These are phyloP conservation scores for Fusarium citri DNA, from an alignment of 2,329 filamentous ascomycete genomes.

Conservation along the genomic window DNA sequence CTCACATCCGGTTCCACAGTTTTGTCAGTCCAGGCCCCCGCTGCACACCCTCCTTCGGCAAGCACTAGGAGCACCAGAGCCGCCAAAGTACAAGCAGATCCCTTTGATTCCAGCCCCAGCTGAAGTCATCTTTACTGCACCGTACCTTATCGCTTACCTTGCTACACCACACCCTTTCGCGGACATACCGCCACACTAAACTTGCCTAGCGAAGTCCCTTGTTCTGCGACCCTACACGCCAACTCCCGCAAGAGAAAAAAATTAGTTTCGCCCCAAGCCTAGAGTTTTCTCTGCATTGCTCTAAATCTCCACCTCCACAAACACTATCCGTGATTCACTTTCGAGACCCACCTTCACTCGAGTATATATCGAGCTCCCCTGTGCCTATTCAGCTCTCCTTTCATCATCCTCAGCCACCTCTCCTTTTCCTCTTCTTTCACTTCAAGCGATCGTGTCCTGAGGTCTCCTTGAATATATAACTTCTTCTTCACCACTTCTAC, in stretches of 20 bases:
- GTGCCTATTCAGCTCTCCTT: slow-evolving; percentile 19
- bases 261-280: slow-evolving; percentile 28
- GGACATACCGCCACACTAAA: slow-evolving; percentile 49
- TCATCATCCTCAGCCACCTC: slow-evolving; percentile 17
- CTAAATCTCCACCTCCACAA: slow-evolving; percentile 22
- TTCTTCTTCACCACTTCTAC: not conserved
- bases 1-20: slow-evolving; percentile 35
- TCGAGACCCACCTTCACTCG: slow-evolving; percentile 32
- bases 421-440: slow-evolving; percentile 17
- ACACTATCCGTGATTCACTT: slow-evolving; percentile 29
- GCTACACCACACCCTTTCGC: slow-evolving; percentile 37
- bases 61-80: slow-evolving; percentile 30
- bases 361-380: slow-evolving; percentile 44
- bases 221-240: slow-evolving; percentile 21
- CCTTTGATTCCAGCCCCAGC: slow-evolving; percentile 36
- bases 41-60: slow-evolving; percentile 32
- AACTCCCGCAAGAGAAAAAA: slow-evolving; percentile 16
- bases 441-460: slow-evolving; percentile 2
- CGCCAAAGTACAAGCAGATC: slow-evolving; percentile 34
- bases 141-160: slow-evolving; percentile 25
- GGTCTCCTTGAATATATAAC: slow-evolving; percentile 21
- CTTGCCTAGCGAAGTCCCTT: slow-evolving; percentile 39
- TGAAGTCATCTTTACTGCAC: slow-evolving; percentile 30
- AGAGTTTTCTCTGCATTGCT: slow-evolving; percentile 32
- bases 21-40: slow-evolving; percentile 28